phyloP scores from a whole-genome alignment of 164 flowering plant species.

The Platanus orientalis region DNA sequence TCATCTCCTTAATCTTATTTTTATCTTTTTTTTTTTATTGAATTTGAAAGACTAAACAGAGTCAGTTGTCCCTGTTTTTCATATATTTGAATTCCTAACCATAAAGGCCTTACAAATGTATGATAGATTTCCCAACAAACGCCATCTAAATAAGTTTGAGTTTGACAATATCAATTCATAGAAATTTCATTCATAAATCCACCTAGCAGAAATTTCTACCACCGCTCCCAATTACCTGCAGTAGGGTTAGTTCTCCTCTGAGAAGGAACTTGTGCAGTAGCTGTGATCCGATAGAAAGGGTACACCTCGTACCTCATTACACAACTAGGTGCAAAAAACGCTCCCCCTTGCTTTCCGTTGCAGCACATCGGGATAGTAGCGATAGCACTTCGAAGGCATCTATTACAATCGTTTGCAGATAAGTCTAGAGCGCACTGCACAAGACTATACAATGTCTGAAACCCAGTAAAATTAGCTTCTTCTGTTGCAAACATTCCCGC shows the following conservation, averaged over 20 bases:
- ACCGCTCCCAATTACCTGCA: too few species aligned
- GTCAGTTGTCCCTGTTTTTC: too few species aligned
- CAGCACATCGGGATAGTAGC: neutral
- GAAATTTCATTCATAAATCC: too few species aligned
- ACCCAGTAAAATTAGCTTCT: neutral
- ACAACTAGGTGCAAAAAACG: constrained; percentile 1
- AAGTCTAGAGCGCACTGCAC: constrained; percentile 14
- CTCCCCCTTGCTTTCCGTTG: neutral
- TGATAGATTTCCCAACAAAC: too few species aligned
- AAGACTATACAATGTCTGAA: neutral
- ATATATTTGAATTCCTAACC: too few species aligned
- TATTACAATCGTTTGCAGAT: neutral
- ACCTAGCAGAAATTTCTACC: too few species aligned
- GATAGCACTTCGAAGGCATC: neutral
- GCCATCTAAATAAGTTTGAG: too few species aligned
- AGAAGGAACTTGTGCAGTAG: neutral
- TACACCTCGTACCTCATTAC: constrained; percentile 2
- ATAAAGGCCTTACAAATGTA: too few species aligned
- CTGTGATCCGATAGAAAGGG: constrained; percentile 4
- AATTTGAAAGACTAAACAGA: too few species aligned
- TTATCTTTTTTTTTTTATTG: too few species aligned
- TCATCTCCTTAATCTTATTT: too few species aligned
- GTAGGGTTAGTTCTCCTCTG: neutral
- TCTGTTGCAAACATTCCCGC: neutral
- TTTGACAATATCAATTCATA: too few species aligned